Conservation (phyloP, 768 basidiomycete genomes). For the Filobasidium floriforme region DNA sequence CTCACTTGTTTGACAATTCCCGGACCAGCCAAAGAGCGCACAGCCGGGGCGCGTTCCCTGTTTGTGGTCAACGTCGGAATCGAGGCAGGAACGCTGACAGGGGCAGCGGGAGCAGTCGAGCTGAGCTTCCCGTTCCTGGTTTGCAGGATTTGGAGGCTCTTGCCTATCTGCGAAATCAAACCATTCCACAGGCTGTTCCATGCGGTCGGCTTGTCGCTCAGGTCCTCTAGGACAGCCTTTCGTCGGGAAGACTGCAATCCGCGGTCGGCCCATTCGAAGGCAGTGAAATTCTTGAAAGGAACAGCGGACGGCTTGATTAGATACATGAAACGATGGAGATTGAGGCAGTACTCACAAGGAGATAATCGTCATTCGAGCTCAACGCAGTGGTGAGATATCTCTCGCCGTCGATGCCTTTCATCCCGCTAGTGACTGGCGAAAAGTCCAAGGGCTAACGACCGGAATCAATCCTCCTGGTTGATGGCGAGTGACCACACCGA, state of each 20-base stretch:
- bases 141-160: slow-evolving; percentile 5
- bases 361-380: slow-evolving; percentile 32
- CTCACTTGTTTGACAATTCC: background rate
- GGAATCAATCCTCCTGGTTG: background rate
- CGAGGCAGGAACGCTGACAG: background rate
- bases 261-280: slow-evolving; percentile 37
- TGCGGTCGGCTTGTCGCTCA: slow-evolving; percentile 15
- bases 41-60: background rate
- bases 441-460: slow-evolving; percentile 34
- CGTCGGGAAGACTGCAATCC: slow-evolving; percentile 23
- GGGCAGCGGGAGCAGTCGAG: background rate
- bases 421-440: slow-evolving; percentile 29
- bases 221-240: slow-evolving; percentile 14
- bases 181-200: slow-evolving; percentile 14
- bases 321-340: background rate
- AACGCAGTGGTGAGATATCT: slow-evolving; percentile 36
- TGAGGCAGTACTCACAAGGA: slow-evolving; percentile 27
- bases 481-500: background rate
- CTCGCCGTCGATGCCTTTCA: slow-evolving; percentile 31
- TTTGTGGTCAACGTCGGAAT: background rate
- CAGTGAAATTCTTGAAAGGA: slow-evolving; percentile 35
- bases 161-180: slow-evolving; percentile 11
- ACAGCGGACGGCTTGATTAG: background rate
- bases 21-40: background rate
- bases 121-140: slow-evolving; percentile 7